Evolutionary conservation across 345 rosid species (phyloP).

Genomic region (Combretum micranthum): DNA sequence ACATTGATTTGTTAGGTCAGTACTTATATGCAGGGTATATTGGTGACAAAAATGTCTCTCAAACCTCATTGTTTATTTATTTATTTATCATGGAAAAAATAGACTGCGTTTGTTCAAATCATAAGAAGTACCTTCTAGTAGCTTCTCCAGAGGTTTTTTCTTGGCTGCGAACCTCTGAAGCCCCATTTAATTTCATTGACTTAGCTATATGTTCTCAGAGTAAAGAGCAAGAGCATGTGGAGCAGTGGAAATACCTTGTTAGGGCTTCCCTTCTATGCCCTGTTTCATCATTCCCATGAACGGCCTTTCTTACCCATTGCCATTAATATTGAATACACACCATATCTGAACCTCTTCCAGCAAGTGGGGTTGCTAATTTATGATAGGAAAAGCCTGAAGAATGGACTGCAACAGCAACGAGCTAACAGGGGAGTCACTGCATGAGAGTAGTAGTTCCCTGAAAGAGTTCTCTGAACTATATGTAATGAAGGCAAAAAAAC

Average conservation of each 20-base stretch:
- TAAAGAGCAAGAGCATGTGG: too few relatives aligned
- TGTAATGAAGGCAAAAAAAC: too few relatives aligned
- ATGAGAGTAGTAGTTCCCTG: background rate
- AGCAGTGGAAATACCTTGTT: conserved; percentile 1
- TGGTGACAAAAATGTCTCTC: too few relatives aligned
- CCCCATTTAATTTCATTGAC: background rate
- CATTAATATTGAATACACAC: conserved; percentile 47
- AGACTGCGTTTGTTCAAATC: conserved; percentile 16
- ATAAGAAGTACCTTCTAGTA: conserved; percentile 17
- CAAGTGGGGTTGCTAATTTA: conserved; percentile 60
- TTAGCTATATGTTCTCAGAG: too few relatives aligned
- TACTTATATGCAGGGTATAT: too few relatives aligned
- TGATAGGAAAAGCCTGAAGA: conserved; percentile 72
- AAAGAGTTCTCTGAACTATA: too few relatives aligned
- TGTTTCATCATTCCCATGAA: conserved; percentile 3
- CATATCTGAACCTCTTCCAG: too few relatives aligned
- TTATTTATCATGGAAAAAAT: conserved; percentile 30
- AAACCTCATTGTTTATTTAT: too few relatives aligned
- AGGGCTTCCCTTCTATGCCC: conserved; percentile 12
- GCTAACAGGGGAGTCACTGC: conserved; percentile 26
- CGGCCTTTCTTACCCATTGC: conserved; percentile 20
- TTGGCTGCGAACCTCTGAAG: conserved; percentile 12
- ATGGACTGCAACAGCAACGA: conserved; percentile 87
- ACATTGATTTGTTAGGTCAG: too few relatives aligned
- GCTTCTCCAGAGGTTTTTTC: conserved; percentile 38